A percentile compares a stretch with the other conserved stretches of the same genome.
phyloP scores from a whole-genome alignment of 306 rosid genomes.

The Dryas drummondii region DNA sequence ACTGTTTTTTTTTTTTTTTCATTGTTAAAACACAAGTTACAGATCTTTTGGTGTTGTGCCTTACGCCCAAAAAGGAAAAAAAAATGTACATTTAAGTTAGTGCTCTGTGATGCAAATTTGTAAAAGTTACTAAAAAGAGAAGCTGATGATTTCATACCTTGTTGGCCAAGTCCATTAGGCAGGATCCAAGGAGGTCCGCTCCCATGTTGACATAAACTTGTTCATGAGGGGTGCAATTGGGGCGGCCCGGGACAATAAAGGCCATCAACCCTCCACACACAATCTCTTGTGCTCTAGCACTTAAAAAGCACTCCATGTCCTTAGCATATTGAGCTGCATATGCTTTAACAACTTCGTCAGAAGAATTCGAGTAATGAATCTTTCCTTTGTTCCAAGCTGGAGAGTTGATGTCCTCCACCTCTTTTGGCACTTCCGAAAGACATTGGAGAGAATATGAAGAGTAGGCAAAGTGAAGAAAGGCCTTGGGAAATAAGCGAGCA shows the following conservation, averaged over 20 bases:
- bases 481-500: slow-evolving; percentile 20
- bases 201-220: neutral
- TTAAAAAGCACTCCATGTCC: slow-evolving; percentile 28
- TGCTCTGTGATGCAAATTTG: too few relatives aligned
- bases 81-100: too few relatives aligned
- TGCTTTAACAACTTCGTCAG: slow-evolving; percentile 21
- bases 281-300: slow-evolving; percentile 28
- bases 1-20: too few relatives aligned
- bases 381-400: slow-evolving; percentile 28
- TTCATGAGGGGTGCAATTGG: neutral
- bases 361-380: slow-evolving; percentile 12
- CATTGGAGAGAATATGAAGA: slow-evolving; percentile 21
- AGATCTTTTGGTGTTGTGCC: too few relatives aligned
- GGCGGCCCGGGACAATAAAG: slow-evolving; percentile 16
- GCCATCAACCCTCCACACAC: slow-evolving; percentile 28
- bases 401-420: slow-evolving; percentile 17
- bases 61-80: too few relatives aligned
- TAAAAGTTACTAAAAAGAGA: neutral
- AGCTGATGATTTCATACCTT: slow-evolving; percentile 5
- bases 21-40: too few relatives aligned
- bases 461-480: slow-evolving; percentile 26
- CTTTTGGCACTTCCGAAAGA: slow-evolving; percentile 24
- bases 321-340: slow-evolving; percentile 17
- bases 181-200: neutral
- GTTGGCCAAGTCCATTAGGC: slow-evolving; percentile 25